Base-by-base conservation (phyloP, 768 basidiomycete species). In the Mycena sanguinolenta region DNA sequence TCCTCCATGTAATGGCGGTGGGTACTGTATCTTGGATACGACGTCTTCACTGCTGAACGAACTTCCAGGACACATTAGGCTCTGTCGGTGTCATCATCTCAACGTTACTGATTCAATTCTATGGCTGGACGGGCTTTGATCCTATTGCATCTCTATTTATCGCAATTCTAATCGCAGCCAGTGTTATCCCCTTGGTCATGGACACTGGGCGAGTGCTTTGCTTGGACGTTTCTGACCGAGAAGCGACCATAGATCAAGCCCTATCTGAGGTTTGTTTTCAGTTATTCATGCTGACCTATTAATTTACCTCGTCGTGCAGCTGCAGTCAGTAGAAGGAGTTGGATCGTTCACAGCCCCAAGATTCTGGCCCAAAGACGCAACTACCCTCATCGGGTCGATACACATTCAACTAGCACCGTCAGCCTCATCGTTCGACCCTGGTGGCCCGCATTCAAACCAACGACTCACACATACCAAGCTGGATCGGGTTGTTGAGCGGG, bases 51-150 rank as follows among this genome's bases (percentile, higher is more conserved):
- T 55, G 7, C 27, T 46, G 14, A 42, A 19, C n/a, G 62, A 61
- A 63, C 46, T 44, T 54, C 39, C 70, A 95, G 93, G 97, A 98
- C 76, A 98, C 97, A 14, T 87, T 98, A 12, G 98, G 98, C 54
- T 98, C 96, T 21, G 96, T 99, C 25, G 98, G 98, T 21, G 98
- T 99, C 21, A 99, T 99, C 77, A 88, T 98, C 61, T 99, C 98
- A 28, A 99, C 98, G 2, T 83, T 99, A 21, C 88, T 99, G 63
- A 99, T 99, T 70, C 92, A 97, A 78, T 91, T 91, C 70, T 99
- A 98, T 75, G 97, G 98, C 27, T 99, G 97, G 96, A 98, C 97
- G 16, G 96, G 96, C 23, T 99, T 98, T 78, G 98, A 99, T 81
- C 98, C 98, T 1, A 96, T 99, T 69, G 98, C 98, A 0, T 97